phyloP scores from a whole-genome alignment of 2,329 filamentous ascomycete genomes.

The Aspergillus caelatus region DNA sequence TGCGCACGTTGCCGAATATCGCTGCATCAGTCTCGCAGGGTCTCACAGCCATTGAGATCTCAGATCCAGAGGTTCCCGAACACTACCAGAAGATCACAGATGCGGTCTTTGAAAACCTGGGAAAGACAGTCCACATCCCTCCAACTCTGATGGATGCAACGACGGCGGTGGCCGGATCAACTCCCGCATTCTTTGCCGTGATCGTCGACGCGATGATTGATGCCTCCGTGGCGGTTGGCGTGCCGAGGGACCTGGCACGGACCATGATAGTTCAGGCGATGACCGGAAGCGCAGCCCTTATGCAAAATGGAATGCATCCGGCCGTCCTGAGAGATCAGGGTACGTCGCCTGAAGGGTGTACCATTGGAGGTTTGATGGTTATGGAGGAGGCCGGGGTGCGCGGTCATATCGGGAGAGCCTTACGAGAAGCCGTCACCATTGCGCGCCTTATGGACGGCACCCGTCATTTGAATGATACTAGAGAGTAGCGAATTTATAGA shows the following conservation, averaged over 20 bases:
- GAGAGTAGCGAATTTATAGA: neutral
- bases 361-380: conserved; percentile 63
- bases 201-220: conserved; percentile 63
- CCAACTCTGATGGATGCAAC: conserved; percentile 58
- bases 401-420: conserved; percentile 57
- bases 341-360: conserved; percentile 64
- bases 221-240: conserved; percentile 64
- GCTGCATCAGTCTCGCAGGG: conserved; percentile 49
- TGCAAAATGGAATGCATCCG: conserved; percentile 62
- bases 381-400: conserved; percentile 61
- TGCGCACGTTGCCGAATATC: conserved; percentile 51
- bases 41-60: conserved; percentile 54
- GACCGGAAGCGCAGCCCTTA: conserved; percentile 60
- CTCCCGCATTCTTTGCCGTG: conserved; percentile 63
- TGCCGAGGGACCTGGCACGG: conserved; percentile 62
- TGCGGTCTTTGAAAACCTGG: conserved; percentile 57
- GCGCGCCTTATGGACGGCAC: conserved; percentile 53
- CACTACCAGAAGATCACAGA: conserved; percentile 38
- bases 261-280: conserved; percentile 66
- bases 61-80: conserved; percentile 46
- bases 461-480: conserved; percentile 6
- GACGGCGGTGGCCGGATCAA: conserved; percentile 63
- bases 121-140: conserved; percentile 53
- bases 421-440: conserved; percentile 62
- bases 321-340: conserved; percentile 63